Percentiles rank a stretch among this genome's conserved stretches.
Conservation (phyloP, 176 grass and related monocot species). For the Cenchrus purpureus region DNA sequence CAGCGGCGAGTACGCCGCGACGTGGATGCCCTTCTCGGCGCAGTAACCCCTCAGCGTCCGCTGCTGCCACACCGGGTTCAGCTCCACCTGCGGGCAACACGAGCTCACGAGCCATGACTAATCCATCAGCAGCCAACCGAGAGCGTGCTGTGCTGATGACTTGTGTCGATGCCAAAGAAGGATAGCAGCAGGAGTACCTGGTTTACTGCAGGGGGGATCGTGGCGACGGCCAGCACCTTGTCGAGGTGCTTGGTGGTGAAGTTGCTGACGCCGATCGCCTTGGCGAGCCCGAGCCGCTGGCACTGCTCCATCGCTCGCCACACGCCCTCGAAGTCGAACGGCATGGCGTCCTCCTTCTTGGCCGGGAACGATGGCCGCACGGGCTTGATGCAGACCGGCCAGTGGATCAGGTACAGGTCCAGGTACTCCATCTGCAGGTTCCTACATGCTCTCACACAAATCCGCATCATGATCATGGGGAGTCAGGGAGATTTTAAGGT, state of each 20-base stretch:
- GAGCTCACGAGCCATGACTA: too few species aligned
- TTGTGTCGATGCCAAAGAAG: too few species aligned
- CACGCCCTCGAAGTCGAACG: constrained; percentile 60
- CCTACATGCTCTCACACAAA: background rate
- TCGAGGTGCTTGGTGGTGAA: constrained; percentile 64
- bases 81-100: constrained; percentile 38
- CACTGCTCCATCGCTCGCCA: constrained; percentile 80
- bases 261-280: constrained; percentile 76
- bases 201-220: constrained; percentile 61
- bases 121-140: too few species aligned
- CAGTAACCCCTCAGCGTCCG: constrained; percentile 51
- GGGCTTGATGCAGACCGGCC: constrained; percentile 51
- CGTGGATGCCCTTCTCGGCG: constrained; percentile 52
- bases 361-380: background rate
- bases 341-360: constrained; percentile 48
- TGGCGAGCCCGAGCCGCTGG: constrained; percentile 61
- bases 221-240: constrained; percentile 37
- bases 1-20: constrained; percentile 62
- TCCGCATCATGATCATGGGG: too few species aligned
- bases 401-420: constrained; percentile 74
- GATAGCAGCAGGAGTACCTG: constrained; percentile 15
- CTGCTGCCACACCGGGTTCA: constrained; percentile 76
- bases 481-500: too few species aligned
- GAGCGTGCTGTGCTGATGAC: too few species aligned
- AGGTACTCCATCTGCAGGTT: constrained; percentile 72